phyloP scores from a whole-genome alignment of 176 grass and related monocot genomes.

The Elymus sibiricus region DNA sequence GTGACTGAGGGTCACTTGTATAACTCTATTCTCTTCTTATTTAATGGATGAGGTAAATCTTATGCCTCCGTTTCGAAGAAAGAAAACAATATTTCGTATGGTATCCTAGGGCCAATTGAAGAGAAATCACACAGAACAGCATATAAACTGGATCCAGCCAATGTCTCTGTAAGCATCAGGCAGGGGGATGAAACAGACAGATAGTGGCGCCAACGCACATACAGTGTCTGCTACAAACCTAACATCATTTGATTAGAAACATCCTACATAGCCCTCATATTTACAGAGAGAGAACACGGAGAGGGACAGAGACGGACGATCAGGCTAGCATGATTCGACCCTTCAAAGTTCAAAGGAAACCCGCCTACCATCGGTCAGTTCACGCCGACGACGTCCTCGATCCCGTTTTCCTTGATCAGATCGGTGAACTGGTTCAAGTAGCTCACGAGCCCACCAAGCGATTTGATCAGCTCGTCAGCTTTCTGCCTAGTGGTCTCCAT shows the following conservation, averaged over 20 bases:
- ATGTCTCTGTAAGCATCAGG: not conserved
- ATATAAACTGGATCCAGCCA: not conserved
- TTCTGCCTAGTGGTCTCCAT: slow-evolving; percentile 45
- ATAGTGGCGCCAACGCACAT: not conserved
- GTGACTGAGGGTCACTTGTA: too few relatives aligned
- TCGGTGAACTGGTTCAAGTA: slow-evolving; percentile 74
- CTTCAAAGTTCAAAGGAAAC: not conserved
- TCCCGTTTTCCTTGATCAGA: slow-evolving; percentile 60
- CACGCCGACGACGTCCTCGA: slow-evolving; percentile 43
- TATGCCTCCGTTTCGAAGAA: too few relatives aligned
- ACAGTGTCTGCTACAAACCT: slow-evolving; percentile 12
- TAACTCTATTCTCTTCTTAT: too few relatives aligned
- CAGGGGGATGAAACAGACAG: not conserved
- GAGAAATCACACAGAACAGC: not conserved
- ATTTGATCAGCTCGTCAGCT: slow-evolving; percentile 68
- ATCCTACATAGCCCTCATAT: slow-evolving; percentile 29
- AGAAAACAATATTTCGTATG: too few relatives aligned
- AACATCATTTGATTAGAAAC: not conserved
- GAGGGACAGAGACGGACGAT: not conserved
- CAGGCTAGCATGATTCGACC: not conserved
- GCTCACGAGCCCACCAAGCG: slow-evolving; percentile 58
- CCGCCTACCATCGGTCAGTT: slow-evolving; percentile 24
- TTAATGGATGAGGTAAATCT: too few relatives aligned
- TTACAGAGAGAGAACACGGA: not conserved
- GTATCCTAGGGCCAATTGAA: not conserved